Evolutionary conservation across 495 filamentous ascomycete genomes (phyloP), one percentile per base, ranked within the genome.

Genomic region (Daldinia concentrica): DNA sequence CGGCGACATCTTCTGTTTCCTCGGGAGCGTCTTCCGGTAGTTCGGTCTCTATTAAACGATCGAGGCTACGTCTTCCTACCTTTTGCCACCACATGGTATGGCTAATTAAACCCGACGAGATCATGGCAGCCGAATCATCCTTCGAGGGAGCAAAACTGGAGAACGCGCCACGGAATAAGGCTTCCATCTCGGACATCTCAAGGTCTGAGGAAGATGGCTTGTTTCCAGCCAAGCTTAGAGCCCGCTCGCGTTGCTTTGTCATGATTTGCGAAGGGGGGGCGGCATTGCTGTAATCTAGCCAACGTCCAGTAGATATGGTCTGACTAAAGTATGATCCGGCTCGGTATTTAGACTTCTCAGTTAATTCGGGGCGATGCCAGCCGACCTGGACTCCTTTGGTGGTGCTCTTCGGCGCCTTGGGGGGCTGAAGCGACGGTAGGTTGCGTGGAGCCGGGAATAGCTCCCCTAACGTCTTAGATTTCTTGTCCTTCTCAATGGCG

Each of bases 91-190:
- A 98, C n/a, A 97, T 81, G 29, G 76, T 78, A 45, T 88, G 82
- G 62, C 90, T 88, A 61, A 93, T 90, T 27, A 87, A 82, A 66
- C 91, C 89, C 12, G 85, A 86, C 37, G 94, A 88, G 8, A 94
- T 80, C 61, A 96, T 84, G 2, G 94, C 88, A 4, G 84, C 87
- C 4, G 91, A 87, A 76, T 95, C 92, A 74, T 98, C 94, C 63
- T 88, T 89, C 57, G 86, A 89, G 5, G 94, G 94, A 11, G 93
- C 93, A 81, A 97, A 97, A 65, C 91, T 92, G 0, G 93, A 96
- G 77, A 94, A 97, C 6, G 90, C 92, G 56, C 92, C 89, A 45
- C 92, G 86, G 69, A 96, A 92, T 27, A 94, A 81, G 4, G 92
- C 87, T 30, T 93, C 91, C 74, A 91, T 84, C 77, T 90, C 90